Base-by-base conservation (phyloP, 768 basidiomycete species). In the Calocybe cyanea region DNA sequence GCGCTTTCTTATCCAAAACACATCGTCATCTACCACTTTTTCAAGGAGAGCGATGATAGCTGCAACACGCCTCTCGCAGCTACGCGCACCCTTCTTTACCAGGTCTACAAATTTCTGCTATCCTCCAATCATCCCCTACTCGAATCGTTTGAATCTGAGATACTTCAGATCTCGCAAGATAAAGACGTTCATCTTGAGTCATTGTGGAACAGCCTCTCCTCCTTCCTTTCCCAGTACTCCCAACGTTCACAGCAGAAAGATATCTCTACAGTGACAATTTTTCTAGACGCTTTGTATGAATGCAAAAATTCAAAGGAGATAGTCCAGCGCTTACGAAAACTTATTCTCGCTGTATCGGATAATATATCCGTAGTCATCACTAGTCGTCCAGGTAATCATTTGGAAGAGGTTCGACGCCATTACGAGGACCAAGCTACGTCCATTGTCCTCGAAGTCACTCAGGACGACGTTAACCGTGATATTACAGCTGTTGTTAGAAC, bases 21-120 rank as follows among this genome's bases (percentile, higher is more conserved):
- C 17, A 35, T 35, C 34, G 5, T 45, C 7, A 14, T 45, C 2
- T 45, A 45, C 25, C 44, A 45, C 21, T 45, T 45, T 24, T 45
- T 45, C 24, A 45, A 45, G 35, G 44, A 34, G n/a, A 38, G 4
- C 14, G 36, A 45, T 31, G 44, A 45, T 19, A 45, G 36, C 35
- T 38, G 38, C 25, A 35, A 36, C 14, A 37, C 35, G 7, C 35
- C 44, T 10, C 20, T 45, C 9, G 20, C 44, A 19, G 37, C 44
- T n/a, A 23, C 38, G n/a, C 15, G 44, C n/a, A 38, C 44, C 4
- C 37, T 45, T 13, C 10, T 38, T 13, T 17, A 45, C 18, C 44
- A 45, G 44, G 18, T 45, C 4, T 38, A 45, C 23, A 23, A 28
- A 23, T 17, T 37, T 30, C 17, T 45, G 17, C 24, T 17, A 4